These are phyloP conservation scores for Xerocomus amazonicus DNA, from an alignment of 1,284 basidiomycete species.

Conservation along the genomic window DNA sequence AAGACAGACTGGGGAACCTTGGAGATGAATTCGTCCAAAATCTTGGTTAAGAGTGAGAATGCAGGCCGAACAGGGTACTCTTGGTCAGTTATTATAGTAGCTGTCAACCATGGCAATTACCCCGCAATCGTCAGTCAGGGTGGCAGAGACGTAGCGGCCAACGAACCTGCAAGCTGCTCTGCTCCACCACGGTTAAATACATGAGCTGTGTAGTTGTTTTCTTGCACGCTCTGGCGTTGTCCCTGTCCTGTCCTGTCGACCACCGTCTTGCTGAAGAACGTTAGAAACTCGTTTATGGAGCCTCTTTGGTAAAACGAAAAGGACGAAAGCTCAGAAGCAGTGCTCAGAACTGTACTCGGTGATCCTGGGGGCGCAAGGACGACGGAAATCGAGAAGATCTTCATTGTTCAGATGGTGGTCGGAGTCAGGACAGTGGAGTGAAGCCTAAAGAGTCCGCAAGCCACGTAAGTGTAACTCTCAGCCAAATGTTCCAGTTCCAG, in stretches of 20 bases:
- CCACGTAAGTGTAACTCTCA: not conserved
- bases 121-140: no score
- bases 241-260: conserved; percentile 85
- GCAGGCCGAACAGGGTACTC: conserved; percentile 97
- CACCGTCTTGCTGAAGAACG: conserved; percentile 91
- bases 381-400: conserved; percentile 67
- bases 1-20: conserved; percentile 74
- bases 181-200: conserved; percentile 84
- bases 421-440: not conserved
- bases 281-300: conserved; percentile 84
- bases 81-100: conserved; percentile 90
- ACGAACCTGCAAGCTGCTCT: conserved; percentile 75
- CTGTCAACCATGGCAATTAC: conserved; percentile 37
- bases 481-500: conserved; percentile 26
- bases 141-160: not conserved
- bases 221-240: conserved; percentile 91
- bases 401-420: conserved; percentile 45
- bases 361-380: conserved; percentile 55
- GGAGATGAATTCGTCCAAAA: conserved; percentile 89
- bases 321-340: conserved; percentile 81
- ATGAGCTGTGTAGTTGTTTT: conserved; percentile 93
- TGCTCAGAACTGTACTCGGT: conserved; percentile 63
- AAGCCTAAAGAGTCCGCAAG: not conserved
- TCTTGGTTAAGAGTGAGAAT: conserved; percentile 92
- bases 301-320: conserved; percentile 95